A percentile compares a stretch with the other conserved stretches of the same genome.
Evolutionary conservation across 345 rosid genomes (phyloP).

Genomic region (Litchi chinensis): DNA sequence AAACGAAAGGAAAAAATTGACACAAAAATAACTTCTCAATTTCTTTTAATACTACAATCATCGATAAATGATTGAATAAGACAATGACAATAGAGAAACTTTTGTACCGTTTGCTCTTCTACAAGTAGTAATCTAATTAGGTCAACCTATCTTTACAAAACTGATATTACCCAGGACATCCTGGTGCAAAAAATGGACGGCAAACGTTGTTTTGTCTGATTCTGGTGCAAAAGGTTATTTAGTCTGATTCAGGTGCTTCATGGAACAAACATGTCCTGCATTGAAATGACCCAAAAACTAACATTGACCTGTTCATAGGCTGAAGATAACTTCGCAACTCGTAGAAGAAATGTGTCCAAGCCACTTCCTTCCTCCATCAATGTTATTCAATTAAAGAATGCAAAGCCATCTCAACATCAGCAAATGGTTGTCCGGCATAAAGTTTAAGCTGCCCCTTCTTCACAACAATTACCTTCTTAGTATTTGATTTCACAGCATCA

Average conservation of each 20-base stretch:
- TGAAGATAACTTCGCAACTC: background rate
- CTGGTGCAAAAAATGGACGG: background rate
- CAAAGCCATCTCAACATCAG: conserved; percentile 68
- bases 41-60: no score
- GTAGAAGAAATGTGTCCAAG: background rate
- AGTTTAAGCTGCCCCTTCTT: conserved; percentile 76
- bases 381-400: conserved; percentile 48
- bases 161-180: background rate
- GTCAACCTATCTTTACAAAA: background rate
- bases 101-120: background rate
- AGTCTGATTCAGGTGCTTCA: background rate
- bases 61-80: no score
- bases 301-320: background rate
- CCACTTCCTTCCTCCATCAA: background rate
- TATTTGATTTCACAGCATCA: conserved; percentile 46
- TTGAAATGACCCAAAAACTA: background rate
- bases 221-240: no score
- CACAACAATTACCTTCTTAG: conserved; percentile 58
- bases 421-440: conserved; percentile 76
- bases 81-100: no score
- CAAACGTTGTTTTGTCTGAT: background rate
- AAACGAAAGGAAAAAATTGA: no score
- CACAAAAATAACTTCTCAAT: no score
- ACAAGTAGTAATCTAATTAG: background rate
- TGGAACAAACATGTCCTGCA: background rate